Conservation (phyloP, 1,284 basidiomycete species). For the Leucoagaricus sp. region DNA sequence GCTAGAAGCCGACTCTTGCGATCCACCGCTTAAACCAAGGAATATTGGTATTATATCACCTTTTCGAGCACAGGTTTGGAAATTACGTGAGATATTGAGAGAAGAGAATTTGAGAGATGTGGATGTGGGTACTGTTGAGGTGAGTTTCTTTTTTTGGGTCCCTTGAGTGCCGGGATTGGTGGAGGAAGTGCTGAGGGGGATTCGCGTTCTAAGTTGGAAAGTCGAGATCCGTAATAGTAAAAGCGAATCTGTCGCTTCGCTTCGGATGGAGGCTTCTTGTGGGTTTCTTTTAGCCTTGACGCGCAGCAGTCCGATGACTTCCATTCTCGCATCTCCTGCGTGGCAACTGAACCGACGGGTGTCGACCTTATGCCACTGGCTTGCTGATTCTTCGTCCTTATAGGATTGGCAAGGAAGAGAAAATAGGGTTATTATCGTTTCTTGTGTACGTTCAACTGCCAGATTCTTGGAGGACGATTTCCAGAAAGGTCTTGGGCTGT, state of each 20-base stretch:
- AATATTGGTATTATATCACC: slow-evolving; percentile 50
- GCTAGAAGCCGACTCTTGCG: slow-evolving; percentile 31
- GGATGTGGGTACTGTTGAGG: slow-evolving; percentile 50
- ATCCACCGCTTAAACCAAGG: slow-evolving; percentile 36
- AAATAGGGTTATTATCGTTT: slow-evolving; percentile 46
- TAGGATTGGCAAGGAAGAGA: slow-evolving; percentile 50
- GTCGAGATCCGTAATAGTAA: too few species aligned
- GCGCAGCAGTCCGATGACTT: too few species aligned
- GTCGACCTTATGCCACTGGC: too few species aligned
- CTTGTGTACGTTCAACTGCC: slow-evolving; percentile 43
- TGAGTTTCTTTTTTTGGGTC: slow-evolving; percentile 19
- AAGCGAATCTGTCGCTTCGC: too few species aligned
- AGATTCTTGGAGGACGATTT: slow-evolving; percentile 47
- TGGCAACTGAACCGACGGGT: too few species aligned
- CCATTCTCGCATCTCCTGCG: too few species aligned
- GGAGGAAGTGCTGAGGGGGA: too few species aligned
- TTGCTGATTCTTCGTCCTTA: not conserved
- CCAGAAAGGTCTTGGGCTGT: slow-evolving; percentile 42
- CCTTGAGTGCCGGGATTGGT: too few species aligned
- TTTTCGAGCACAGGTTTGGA: slow-evolving; percentile 51
- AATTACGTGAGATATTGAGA: slow-evolving; percentile 42
- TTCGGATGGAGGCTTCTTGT: too few species aligned
- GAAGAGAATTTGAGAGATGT: slow-evolving; percentile 40
- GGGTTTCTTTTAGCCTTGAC: too few species aligned
- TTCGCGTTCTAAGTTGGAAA: too few species aligned